A percentile compares a stretch with the other conserved stretches of the same genome.
Conservation (phyloP, 768 basidiomycete species). For the Suillus subluteus region DNA sequence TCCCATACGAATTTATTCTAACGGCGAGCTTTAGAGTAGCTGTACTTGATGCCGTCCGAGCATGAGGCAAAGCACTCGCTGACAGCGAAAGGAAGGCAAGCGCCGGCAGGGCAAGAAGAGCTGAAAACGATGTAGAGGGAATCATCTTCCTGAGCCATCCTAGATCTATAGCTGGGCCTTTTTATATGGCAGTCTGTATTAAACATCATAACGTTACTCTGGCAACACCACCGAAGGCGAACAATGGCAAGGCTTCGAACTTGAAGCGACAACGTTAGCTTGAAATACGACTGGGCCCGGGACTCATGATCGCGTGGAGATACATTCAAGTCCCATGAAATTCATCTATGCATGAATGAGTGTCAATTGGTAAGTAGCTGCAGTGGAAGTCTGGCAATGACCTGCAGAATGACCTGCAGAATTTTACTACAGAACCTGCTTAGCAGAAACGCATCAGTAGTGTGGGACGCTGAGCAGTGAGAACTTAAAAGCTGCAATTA, state of each 20-base stretch:
- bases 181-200: background rate
- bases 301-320: background rate
- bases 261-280: background rate
- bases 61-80: constrained; percentile 5
- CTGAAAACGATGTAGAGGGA: constrained; percentile 6
- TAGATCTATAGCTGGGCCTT: background rate
- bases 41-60: background rate
- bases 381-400: background rate
- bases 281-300: no score
- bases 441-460: background rate
- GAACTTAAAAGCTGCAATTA: background rate
- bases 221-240: background rate
- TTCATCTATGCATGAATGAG: background rate
- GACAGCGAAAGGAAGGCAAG: constrained; percentile 5
- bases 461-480: background rate
- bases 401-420: background rate
- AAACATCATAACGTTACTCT: no score
- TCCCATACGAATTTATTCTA: background rate
- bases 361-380: background rate
- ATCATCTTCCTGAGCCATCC: constrained; percentile 7
- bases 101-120: constrained; percentile 2
- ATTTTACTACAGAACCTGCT: background rate
- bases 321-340: background rate
- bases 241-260: background rate
- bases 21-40: constrained; percentile 8